Evolutionary conservation across 306 rosid species (phyloP).

Genomic region (Acacia crassicarpa): DNA sequence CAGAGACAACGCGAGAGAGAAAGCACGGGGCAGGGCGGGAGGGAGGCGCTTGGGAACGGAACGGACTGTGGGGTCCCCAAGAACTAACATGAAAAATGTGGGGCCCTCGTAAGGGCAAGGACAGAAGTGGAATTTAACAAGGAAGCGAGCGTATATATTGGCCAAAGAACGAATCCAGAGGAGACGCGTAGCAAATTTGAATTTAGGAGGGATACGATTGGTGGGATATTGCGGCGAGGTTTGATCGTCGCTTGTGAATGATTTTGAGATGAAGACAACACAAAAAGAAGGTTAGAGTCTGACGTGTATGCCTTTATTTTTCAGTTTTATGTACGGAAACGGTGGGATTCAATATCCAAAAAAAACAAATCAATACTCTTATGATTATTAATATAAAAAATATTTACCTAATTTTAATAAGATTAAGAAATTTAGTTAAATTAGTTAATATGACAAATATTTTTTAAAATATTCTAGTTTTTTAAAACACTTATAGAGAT

Average conservation of each 20-base stretch:
- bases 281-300: background rate
- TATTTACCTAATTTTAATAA: too few species aligned
- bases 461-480: too few species aligned
- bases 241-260: background rate
- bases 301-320: background rate
- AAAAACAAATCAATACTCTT: too few species aligned
- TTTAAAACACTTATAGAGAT: too few species aligned
- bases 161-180: fast-evolving
- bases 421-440: too few species aligned
- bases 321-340: background rate
- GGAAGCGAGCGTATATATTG: background rate
- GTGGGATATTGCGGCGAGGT: background rate
- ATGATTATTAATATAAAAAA: too few species aligned
- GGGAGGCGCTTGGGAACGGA: slow-evolving; percentile 54
- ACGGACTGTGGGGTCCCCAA: slow-evolving; percentile 44
- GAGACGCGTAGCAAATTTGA: background rate
- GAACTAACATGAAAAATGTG: slow-evolving; percentile 37
- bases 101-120: slow-evolving; percentile 16
- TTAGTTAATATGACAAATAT: too few species aligned
- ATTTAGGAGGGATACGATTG: background rate
- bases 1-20: background rate
- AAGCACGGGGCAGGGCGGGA: background rate
- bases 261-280: background rate
- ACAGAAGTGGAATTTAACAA: background rate
- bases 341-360: background rate